These are phyloP conservation scores for Prunus kanzakura DNA, from an alignment of 306 rosid genomes.

Conservation along the genomic window DNA sequence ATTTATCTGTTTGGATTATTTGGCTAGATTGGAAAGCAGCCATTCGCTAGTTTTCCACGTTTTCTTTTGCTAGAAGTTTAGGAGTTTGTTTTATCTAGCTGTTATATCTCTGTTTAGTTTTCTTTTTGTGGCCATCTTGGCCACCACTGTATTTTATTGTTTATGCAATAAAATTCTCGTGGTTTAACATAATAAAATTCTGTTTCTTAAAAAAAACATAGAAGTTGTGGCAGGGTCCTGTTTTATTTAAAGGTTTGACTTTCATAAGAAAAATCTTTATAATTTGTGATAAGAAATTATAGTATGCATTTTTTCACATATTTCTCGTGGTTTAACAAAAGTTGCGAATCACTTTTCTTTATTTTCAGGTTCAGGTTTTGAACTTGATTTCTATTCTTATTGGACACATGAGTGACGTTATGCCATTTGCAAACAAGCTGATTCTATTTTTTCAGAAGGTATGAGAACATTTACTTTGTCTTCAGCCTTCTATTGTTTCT, in stretches of 20 bases:
- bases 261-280: slow-evolving; percentile 13
- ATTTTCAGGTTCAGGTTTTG: slow-evolving; percentile 86
- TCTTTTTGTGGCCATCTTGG: too few relatives aligned
- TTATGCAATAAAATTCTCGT: too few relatives aligned
- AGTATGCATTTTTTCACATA: slow-evolving; percentile 3
- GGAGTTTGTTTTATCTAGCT: too few relatives aligned
- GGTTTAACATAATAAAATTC: too few relatives aligned
- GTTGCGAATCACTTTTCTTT: slow-evolving; percentile 24
- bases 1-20: too few relatives aligned
- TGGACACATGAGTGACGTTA: slow-evolving; percentile 70
- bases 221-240: background rate
- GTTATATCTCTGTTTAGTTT: too few relatives aligned
- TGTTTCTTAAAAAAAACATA: too few relatives aligned
- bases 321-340: slow-evolving; percentile 12
- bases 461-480: slow-evolving; percentile 9
- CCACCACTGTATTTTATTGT: too few relatives aligned
- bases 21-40: too few relatives aligned
- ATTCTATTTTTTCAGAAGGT: slow-evolving; percentile 91
- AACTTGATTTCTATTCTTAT: slow-evolving; percentile 78
- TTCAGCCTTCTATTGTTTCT: slow-evolving; percentile 9
- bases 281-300: slow-evolving; percentile 7
- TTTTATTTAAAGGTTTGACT: slow-evolving; percentile 7
- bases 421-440: slow-evolving; percentile 73
- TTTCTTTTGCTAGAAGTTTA: too few relatives aligned
- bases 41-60: too few relatives aligned